Evolutionary conservation across 495 filamentous ascomycete genomes (phyloP).

Genomic region (Neurospora sp.): DNA sequence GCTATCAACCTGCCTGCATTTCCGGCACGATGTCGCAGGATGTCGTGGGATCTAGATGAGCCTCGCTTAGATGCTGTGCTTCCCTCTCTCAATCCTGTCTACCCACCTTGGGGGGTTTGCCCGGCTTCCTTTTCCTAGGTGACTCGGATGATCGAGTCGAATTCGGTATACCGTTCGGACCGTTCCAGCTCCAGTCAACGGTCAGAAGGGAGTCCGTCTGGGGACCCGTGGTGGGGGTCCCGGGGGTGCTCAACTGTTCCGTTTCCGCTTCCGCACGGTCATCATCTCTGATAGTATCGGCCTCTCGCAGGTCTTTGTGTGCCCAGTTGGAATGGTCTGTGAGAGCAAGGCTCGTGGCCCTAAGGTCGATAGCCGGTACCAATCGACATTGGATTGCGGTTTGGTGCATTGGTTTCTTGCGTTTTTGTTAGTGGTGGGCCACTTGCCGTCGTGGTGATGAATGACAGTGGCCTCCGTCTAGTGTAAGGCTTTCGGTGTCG

Average conservation of each 20-base stretch:
- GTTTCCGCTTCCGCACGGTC: background rate
- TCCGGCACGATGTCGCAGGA: background rate
- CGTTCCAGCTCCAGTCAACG: too few species aligned
- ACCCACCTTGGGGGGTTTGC: too few species aligned
- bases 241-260: background rate
- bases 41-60: background rate
- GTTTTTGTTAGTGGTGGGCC: background rate
- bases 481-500: rapidly evolving
- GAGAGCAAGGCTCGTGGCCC: background rate
- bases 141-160: background rate
- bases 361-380: background rate
- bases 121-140: too few species aligned
- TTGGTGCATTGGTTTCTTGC: background rate
- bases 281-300: background rate
- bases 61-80: background rate
- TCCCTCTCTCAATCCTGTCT: too few species aligned
- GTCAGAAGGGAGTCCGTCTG: too few species aligned
- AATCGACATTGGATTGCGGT: background rate
- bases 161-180: background rate
- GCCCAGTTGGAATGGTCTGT: too few species aligned
- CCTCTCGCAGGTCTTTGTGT: background rate
- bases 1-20: background rate
- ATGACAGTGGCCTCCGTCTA: background rate
- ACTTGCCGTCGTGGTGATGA: background rate
- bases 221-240: background rate